phyloP scores from a whole-genome alignment of 371 early-diverging fungal genomes.

The Mortierella sp. region DNA sequence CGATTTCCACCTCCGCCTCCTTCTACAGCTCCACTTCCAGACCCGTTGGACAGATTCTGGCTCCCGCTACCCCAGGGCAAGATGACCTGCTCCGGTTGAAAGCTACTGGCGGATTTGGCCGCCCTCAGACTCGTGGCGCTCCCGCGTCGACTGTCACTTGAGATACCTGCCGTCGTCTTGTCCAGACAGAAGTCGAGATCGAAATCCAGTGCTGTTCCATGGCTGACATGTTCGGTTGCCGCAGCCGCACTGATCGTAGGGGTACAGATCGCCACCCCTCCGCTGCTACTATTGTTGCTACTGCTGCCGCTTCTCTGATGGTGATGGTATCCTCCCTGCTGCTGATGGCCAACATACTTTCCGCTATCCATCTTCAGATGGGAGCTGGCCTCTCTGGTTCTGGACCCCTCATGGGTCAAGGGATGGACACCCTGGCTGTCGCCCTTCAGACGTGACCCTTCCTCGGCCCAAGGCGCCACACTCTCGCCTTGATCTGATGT shows the following conservation, averaged over 20 bases:
- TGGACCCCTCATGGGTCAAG: not conserved
- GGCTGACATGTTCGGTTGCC: constrained; percentile 21
- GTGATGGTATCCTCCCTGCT: no score
- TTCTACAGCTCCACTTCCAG: not conserved
- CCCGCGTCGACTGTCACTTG: constrained; percentile 24
- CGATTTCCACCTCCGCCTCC: not conserved
- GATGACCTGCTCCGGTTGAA: constrained; percentile 27
- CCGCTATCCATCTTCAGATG: constrained; percentile 51
- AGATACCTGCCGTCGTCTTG: not conserved
- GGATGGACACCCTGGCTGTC: constrained; percentile 5
- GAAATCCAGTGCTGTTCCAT: constrained; percentile 23
- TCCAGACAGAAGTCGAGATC: constrained; percentile 15
- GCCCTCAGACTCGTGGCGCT: constrained; percentile 31
- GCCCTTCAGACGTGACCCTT: not conserved
- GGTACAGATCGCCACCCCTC: not conserved
- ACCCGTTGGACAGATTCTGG: constrained; percentile 1
- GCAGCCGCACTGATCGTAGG: not conserved
- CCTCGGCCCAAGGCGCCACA: not conserved
- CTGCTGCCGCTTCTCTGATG: constrained; percentile 17
- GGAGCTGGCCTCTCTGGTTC: not conserved
- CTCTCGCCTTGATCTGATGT: not conserved
- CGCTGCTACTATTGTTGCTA: not conserved
- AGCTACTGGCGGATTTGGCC: constrained; percentile 2
- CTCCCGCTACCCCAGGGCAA: constrained; percentile 14
- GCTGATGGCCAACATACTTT: constrained; percentile 30